Conservation (phyloP, 495 filamentous ascomycete species). For the Penicillium bialowiezense region DNA sequence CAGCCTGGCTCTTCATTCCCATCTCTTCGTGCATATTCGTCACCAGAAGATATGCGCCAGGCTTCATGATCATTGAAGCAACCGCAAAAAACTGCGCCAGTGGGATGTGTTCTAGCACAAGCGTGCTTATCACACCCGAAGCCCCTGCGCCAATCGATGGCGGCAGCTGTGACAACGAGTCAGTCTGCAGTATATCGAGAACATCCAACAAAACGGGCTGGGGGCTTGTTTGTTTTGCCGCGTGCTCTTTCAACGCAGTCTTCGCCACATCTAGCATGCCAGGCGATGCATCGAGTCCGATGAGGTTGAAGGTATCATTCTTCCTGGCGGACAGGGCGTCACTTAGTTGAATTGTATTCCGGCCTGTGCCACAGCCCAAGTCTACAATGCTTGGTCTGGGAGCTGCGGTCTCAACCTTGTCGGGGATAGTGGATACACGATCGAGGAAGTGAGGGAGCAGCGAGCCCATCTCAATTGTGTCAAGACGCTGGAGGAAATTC, state of each 20-base stretch:
- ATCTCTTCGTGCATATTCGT: conserved; percentile 77
- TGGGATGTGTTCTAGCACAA: conserved; percentile 69
- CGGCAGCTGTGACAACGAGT: conserved; percentile 1
- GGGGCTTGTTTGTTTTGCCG: neutral
- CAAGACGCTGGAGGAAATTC: conserved; percentile 70
- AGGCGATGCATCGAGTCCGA: conserved; percentile 49
- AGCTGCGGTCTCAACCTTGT: conserved; percentile 16
- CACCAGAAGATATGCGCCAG: conserved; percentile 55
- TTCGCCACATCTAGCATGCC: conserved; percentile 58
- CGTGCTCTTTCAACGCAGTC: conserved; percentile 7
- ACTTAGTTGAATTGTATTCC: conserved; percentile 62
- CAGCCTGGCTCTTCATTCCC: conserved; percentile 61
- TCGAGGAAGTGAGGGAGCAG: conserved; percentile 55
- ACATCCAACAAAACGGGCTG: conserved; percentile 13
- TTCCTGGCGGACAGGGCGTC: conserved; percentile 3
- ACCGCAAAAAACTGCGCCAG: conserved; percentile 54
- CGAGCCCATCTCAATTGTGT: conserved; percentile 54
- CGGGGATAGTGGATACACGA: conserved; percentile 18
- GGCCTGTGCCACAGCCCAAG: conserved; percentile 68
- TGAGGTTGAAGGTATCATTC: conserved; percentile 24
- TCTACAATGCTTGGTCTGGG: conserved; percentile 43
- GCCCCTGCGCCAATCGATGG: conserved; percentile 22
- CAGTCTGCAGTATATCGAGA: conserved; percentile 35
- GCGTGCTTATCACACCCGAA: conserved; percentile 57
- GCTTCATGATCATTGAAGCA: conserved; percentile 42